Conservation (phyloP, 2,329 filamentous ascomycete species). For the Plenodomus tracheiphilus region DNA sequence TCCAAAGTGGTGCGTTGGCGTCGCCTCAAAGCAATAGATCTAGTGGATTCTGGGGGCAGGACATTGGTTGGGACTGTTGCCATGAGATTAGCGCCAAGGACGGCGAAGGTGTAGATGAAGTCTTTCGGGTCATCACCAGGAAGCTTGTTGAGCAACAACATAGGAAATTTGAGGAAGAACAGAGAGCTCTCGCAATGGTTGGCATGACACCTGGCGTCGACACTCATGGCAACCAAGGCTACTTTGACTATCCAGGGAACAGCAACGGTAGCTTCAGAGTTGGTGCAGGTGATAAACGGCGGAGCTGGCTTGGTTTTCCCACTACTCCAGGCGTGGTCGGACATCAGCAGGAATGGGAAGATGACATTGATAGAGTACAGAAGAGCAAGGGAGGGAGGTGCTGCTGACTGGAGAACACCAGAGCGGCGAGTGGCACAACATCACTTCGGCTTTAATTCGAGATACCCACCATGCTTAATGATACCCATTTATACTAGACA, state of each 20-base stretch:
- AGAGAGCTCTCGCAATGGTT: slow-evolving; percentile 48
- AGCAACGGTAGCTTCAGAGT: slow-evolving; percentile 63
- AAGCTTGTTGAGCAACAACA: slow-evolving; percentile 77
- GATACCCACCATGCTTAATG: slow-evolving; percentile 16
- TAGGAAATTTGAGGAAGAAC: slow-evolving; percentile 56
- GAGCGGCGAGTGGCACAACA: not conserved
- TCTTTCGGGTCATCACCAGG: slow-evolving; percentile 86
- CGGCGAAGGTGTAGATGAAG: slow-evolving; percentile 94
- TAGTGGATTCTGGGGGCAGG: slow-evolving; percentile 85
- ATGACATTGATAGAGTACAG: slow-evolving; percentile 34
- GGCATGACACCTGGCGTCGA: slow-evolving; percentile 51
- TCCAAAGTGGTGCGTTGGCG: slow-evolving; percentile 47
- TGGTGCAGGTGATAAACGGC: slow-evolving; percentile 63
- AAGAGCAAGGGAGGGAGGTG: slow-evolving; percentile 42
- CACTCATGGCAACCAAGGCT: slow-evolving; percentile 41
- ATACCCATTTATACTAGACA: slow-evolving; percentile 8
- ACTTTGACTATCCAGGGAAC: slow-evolving; percentile 55
- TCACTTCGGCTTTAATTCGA: slow-evolving; percentile 12
- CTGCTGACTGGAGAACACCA: slow-evolving; percentile 24
- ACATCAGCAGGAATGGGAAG: slow-evolving; percentile 38
- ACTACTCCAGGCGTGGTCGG: slow-evolving; percentile 45
- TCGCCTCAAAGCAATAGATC: slow-evolving; percentile 57
- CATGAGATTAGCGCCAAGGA: slow-evolving; percentile 95
- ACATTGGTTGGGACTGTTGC: slow-evolving; percentile 94
- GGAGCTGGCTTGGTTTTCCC: slow-evolving; percentile 68